Conservation (phyloP, 768 basidiomycete species). For the Kwoniella sp. region DNA sequence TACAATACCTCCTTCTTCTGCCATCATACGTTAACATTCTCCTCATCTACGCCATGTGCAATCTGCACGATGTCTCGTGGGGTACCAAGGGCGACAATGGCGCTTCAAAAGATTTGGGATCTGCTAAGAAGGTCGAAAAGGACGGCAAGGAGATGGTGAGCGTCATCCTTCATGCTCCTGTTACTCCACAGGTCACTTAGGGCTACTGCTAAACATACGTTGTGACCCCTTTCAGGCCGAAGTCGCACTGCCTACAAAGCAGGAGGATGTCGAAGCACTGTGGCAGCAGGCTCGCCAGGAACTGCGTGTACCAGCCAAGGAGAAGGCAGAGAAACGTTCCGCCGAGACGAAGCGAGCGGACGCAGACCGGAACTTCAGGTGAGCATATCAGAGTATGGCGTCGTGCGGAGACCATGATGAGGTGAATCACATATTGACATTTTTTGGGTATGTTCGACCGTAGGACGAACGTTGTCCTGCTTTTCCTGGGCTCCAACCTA, state of each 20-base stretch:
- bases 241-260: slow-evolving; percentile 76
- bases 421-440: background rate
- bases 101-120: slow-evolving; percentile 81
- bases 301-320: slow-evolving; percentile 69
- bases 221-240: slow-evolving; percentile 58
- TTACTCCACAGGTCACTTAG: background rate
- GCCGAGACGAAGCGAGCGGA: slow-evolving; percentile 87
- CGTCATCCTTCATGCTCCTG: background rate
- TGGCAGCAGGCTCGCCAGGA: slow-evolving; percentile 77
- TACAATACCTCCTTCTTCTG: slow-evolving; percentile 54
- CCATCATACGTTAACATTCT: slow-evolving; percentile 56
- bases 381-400: background rate
- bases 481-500: slow-evolving; percentile 73
- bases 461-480: slow-evolving; percentile 51
- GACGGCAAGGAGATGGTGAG: slow-evolving; percentile 77
- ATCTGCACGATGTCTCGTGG: slow-evolving; percentile 77
- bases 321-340: slow-evolving; percentile 78
- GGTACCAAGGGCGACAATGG: slow-evolving; percentile 90
- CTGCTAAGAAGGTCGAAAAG: slow-evolving; percentile 82
- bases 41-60: slow-evolving; percentile 54
- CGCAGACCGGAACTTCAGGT: slow-evolving; percentile 53
- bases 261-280: slow-evolving; percentile 84
- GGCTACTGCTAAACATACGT: background rate
- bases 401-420: too few relatives aligned
- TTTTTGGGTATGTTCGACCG: background rate